Percentiles rank a stretch among this genome's conserved stretches.
These are phyloP conservation scores for Nissolia schottii DNA, from an alignment of 306 rosid species.

Conservation along the genomic window DNA sequence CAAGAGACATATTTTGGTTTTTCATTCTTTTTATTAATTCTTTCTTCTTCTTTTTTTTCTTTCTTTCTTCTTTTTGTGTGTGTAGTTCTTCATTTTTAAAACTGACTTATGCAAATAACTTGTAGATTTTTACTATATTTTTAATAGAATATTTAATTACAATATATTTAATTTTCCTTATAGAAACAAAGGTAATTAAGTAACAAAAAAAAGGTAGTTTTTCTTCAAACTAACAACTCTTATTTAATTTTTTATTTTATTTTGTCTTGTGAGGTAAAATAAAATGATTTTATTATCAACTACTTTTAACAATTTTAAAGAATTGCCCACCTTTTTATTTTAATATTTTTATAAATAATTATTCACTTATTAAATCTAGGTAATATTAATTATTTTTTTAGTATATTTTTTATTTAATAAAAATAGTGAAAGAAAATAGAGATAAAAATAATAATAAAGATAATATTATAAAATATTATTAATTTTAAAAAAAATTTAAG, in stretches of 20 bases:
- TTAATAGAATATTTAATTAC: background rate
- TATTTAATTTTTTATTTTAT: background rate
- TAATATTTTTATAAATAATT: no score
- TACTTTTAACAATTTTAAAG: no score
- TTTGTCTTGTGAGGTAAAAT: background rate
- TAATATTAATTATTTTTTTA: no score
- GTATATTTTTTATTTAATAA: no score
- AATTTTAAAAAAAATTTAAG: no score
- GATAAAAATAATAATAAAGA: no score
- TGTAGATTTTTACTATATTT: no score
- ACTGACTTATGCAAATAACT: background rate
- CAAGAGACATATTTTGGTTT: conserved; percentile 8
- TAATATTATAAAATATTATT: no score
- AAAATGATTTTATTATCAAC: background rate
- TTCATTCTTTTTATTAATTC: background rate
- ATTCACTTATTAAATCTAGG: no score
- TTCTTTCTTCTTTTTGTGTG: background rate
- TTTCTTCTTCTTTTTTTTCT: background rate
- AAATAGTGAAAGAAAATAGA: no score
- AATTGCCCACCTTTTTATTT: no score
- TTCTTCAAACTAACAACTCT: conserved; percentile 21
- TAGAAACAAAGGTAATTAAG: background rate
- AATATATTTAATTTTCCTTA: background rate
- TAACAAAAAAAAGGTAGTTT: background rate
- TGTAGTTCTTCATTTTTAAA: background rate